phyloP scores from a whole-genome alignment of 2,329 filamentous ascomycete genomes.

The Calonectria hongkongensis region DNA sequence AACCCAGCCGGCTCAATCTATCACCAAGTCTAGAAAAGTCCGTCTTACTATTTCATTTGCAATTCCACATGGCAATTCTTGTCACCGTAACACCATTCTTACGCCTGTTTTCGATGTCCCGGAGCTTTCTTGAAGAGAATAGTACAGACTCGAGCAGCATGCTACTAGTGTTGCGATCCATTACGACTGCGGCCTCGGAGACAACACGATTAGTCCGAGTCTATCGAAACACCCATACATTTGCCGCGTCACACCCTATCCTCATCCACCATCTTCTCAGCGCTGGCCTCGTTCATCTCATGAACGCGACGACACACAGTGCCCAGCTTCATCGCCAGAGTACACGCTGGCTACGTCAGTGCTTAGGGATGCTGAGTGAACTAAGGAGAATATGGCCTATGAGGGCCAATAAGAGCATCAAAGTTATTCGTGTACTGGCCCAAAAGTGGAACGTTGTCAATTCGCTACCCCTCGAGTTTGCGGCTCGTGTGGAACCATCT shows the following conservation, averaged over 20 bases:
- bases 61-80: slow-evolving; percentile 18
- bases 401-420: slow-evolving; percentile 15
- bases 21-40: slow-evolving; percentile 2
- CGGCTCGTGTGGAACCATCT: neutral
- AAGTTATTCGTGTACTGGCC: slow-evolving; percentile 5
- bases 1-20: slow-evolving; percentile 2
- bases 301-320: slow-evolving; percentile 1
- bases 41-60: neutral
- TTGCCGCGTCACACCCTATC: neutral
- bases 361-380: neutral
- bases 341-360: slow-evolving; percentile 10
- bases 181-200: slow-evolving; percentile 4
- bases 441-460: slow-evolving; percentile 18
- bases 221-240: neutral
- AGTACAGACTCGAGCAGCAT: neutral
- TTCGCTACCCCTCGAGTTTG: slow-evolving; percentile 2
- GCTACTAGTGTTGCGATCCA: slow-evolving; percentile 4
- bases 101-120: neutral
- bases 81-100: slow-evolving; percentile 8
- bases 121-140: neutral
- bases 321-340: slow-evolving; percentile 2
- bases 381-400: neutral
- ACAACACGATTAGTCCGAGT: slow-evolving; percentile 2
- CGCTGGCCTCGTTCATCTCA: slow-evolving; percentile 1
- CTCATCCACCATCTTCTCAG: slow-evolving; percentile 14